phyloP scores from a whole-genome alignment of 2,329 filamentous ascomycete genomes.

The Apiospora aurea region DNA sequence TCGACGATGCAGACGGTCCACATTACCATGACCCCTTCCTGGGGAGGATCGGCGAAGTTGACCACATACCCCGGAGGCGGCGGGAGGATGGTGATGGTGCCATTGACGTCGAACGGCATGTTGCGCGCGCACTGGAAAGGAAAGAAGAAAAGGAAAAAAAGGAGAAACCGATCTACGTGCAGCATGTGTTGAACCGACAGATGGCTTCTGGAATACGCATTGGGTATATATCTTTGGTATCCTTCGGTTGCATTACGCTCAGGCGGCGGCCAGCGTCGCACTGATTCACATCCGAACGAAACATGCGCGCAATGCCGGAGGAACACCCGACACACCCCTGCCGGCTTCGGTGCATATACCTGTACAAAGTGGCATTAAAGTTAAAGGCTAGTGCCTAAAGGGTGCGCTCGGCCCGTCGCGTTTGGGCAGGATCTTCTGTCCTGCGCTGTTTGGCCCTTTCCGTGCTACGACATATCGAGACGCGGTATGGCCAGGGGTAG shows the following conservation, averaged over 20 bases:
- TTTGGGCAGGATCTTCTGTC: background rate
- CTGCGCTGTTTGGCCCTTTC: background rate
- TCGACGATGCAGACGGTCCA: conserved; percentile 28
- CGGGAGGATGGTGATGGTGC: conserved; percentile 19
- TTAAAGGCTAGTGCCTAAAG: no score
- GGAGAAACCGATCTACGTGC: background rate
- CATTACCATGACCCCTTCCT: conserved; percentile 23
- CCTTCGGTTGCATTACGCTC: background rate
- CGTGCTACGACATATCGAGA: background rate
- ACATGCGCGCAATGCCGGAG: background rate
- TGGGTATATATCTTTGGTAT: background rate
- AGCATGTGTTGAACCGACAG: background rate
- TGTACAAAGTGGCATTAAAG: background rate
- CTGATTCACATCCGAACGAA: background rate
- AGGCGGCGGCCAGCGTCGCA: background rate
- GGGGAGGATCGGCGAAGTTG: conserved; percentile 29
- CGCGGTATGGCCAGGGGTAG: background rate
- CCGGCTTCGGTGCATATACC: no score
- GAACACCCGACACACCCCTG: background rate
- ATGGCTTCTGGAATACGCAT: no score
- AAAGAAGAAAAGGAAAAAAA: no score
- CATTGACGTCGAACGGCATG: conserved; percentile 22
- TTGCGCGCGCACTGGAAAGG: background rate
- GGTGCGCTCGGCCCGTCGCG: background rate
- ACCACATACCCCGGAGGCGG: conserved; percentile 28